Conservation (phyloP, 805 yeast species). For the Kazachstania kunashirensis region DNA sequence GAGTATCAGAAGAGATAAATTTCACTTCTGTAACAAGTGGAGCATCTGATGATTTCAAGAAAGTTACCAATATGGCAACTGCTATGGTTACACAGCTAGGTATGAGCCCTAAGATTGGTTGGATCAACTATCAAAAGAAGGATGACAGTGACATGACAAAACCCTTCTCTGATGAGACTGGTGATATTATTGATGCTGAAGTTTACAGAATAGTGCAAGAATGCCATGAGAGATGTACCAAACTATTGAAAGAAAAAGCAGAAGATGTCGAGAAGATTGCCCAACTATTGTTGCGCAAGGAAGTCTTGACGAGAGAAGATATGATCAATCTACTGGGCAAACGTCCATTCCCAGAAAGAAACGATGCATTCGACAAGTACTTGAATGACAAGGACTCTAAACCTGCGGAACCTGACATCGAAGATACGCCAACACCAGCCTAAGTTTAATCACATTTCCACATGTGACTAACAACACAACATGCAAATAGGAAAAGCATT, state of each 20-base stretch:
- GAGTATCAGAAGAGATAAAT: conserved; percentile 91
- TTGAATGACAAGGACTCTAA: conserved; percentile 24
- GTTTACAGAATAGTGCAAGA: conserved; percentile 68
- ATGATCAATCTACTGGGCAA: conserved; percentile 83
- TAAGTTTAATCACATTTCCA: too few relatives aligned
- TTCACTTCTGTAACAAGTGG: conserved; percentile 91
- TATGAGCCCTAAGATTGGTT: conserved; percentile 83
- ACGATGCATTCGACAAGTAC: conserved; percentile 61
- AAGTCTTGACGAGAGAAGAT: conserved; percentile 87
- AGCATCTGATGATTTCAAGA: conserved; percentile 92
- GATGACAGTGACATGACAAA: conserved; percentile 64
- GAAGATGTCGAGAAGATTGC: conserved; percentile 79
- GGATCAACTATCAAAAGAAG: conserved; percentile 60
- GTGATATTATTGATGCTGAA: conserved; percentile 70
- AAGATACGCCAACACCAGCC: conserved; percentile 7
- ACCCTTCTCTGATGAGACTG: conserved; percentile 85
- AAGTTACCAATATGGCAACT: conserved; percentile 87
- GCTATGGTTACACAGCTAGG: conserved; percentile 90
- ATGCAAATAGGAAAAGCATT: too few relatives aligned
- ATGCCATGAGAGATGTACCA: conserved; percentile 61
- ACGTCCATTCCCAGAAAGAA: conserved; percentile 83
- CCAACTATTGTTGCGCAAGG: conserved; percentile 73
- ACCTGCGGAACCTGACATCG: conserved; percentile 18
- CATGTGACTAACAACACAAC: too few relatives aligned
- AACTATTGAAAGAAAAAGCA: conserved; percentile 59